These are phyloP conservation scores for Takakia lepidozioides DNA, from an alignment of 225 moss, liverwort and hornwort species.

Conservation along the genomic window DNA sequence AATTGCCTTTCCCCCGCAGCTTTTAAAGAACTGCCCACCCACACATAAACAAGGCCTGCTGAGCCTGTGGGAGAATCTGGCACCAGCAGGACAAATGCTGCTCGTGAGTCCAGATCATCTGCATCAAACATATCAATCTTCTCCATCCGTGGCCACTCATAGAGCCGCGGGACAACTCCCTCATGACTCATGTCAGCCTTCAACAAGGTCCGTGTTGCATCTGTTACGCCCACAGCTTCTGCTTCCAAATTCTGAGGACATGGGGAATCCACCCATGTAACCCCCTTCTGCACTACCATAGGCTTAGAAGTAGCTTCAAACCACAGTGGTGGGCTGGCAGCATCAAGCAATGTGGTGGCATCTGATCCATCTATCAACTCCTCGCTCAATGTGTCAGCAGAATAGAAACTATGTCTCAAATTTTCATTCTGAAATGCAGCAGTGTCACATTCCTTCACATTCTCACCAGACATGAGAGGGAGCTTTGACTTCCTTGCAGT, in stretches of 20 bases:
- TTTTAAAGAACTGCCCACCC: slow-evolving; percentile 20
- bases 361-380: too few relatives aligned
- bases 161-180: slow-evolving; percentile 9
- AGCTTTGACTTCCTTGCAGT: slow-evolving; percentile 2
- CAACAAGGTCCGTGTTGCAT: not conserved
- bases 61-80: not conserved
- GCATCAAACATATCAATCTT: slow-evolving; percentile 46
- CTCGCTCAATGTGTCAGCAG: too few relatives aligned
- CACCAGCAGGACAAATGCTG: slow-evolving; percentile 29
- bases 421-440: too few relatives aligned
- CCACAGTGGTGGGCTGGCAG: too few relatives aligned
- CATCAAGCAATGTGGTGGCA: too few relatives aligned
- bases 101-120: slow-evolving; percentile 30
- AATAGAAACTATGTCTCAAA: too few relatives aligned
- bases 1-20: not conserved
- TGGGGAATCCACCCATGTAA: slow-evolving; percentile 4
- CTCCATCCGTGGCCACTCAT: slow-evolving; percentile 40
- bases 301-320: too few relatives aligned
- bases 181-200: not conserved
- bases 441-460: not conserved
- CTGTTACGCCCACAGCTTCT: slow-evolving; percentile 3
- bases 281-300: slow-evolving; percentile 2
- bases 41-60: slow-evolving; percentile 22
- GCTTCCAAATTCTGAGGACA: too few relatives aligned
- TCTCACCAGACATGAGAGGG: slow-evolving; percentile 4